Evolutionary conservation across 75 land plant genomes (phyloP).

Genomic region (Sequoiadendron giganteum): DNA sequence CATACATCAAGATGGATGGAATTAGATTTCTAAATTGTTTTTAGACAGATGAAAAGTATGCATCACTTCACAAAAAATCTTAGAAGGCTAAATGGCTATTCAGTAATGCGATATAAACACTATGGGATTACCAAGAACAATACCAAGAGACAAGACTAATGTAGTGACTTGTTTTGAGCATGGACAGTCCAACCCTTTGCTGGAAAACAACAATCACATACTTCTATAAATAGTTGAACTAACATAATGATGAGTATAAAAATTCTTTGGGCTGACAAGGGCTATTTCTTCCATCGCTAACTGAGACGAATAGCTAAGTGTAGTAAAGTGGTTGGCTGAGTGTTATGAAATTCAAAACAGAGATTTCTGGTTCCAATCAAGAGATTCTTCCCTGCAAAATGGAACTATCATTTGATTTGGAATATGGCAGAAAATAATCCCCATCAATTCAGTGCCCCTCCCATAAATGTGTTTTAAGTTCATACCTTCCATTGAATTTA

Average conservation of each 20-base stretch:
- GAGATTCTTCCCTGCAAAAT: no score
- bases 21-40: background rate
- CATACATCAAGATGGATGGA: constrained; percentile 1
- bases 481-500: no score
- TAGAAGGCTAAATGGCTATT: background rate
- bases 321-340: background rate
- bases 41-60: background rate
- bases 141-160: background rate
- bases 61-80: background rate
- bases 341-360: background rate
- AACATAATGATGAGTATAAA: background rate
- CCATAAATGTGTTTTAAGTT: no score
- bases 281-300: background rate
- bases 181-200: background rate
- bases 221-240: background rate
- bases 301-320: background rate
- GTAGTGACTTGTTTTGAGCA: background rate
- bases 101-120: background rate
- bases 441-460: no score
- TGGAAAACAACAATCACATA: background rate
- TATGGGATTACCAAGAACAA: background rate
- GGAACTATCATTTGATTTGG: no score
- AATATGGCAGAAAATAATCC: no score
- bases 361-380: background rate
- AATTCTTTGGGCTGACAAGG: background rate